Evolutionary conservation across 192 early-diverging fungal species (phyloP).

Genomic region (Linnemannia exigua): DNA sequence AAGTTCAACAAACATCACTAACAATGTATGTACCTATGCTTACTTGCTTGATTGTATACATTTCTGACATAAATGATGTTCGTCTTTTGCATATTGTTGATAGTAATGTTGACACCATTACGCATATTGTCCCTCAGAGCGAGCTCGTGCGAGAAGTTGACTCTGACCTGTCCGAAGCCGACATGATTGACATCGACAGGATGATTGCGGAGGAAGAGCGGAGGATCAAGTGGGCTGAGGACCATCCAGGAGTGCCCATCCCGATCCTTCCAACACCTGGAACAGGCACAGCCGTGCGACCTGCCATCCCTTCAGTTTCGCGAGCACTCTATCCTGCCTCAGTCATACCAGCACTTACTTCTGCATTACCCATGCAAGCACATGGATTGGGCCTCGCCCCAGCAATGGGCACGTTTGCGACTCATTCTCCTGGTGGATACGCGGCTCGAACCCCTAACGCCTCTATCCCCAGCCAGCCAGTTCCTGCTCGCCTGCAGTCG

Average conservation of each 20-base stretch:
- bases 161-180: conserved; percentile 49
- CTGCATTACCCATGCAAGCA: not conserved
- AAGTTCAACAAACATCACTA: not conserved
- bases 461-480: not conserved
- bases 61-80: not conserved
- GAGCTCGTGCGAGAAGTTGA: conserved; percentile 42
- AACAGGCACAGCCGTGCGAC: not conserved
- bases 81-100: not conserved
- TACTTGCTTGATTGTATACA: not conserved
- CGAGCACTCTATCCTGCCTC: too few species aligned
- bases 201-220: conserved; percentile 37
- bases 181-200: conserved; percentile 36
- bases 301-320: too few species aligned
- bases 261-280: not conserved
- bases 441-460: not conserved
- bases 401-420: not conserved
- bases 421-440: not conserved
- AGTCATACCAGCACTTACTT: not conserved
- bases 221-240: conserved; percentile 18
- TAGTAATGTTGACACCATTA: conserved; percentile 24
- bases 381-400: not conserved
- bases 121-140: conserved; percentile 17
- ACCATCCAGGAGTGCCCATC: not conserved
- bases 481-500: not conserved
- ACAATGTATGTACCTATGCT: not conserved